These are phyloP conservation scores for Myriosclerotinia scirpicola DNA, from an alignment of 2,329 filamentous ascomycete genomes.

Conservation along the genomic window DNA sequence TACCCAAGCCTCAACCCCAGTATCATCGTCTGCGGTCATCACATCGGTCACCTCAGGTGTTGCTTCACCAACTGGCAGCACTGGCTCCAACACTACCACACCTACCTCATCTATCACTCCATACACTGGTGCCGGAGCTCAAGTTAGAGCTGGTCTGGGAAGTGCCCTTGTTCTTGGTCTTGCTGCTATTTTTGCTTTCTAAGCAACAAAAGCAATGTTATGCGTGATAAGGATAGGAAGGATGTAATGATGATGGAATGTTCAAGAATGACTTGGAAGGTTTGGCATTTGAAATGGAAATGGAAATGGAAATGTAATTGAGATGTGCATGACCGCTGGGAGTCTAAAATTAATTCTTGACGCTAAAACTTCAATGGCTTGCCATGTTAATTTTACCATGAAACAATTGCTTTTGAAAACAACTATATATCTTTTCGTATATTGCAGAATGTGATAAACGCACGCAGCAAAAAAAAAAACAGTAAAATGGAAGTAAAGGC, in stretches of 20 bases:
- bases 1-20: background rate
- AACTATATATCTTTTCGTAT: background rate
- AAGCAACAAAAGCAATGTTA: background rate
- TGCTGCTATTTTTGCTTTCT: conserved; percentile 5
- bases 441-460: background rate
- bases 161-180: conserved; percentile 2
- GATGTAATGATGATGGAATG: conserved; percentile 10
- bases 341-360: conserved; percentile 13
- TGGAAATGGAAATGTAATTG: background rate
- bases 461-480: background rate
- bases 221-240: background rate
- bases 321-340: background rate
- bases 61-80: conserved; percentile 17
- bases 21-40: background rate
- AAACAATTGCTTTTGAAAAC: background rate
- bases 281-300: background rate
- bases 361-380: conserved; percentile 7
- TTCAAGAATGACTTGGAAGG: background rate
- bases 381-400: background rate
- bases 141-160: conserved; percentile 14
- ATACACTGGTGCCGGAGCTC: conserved; percentile 14
- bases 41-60: conserved; percentile 1
- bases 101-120: background rate
- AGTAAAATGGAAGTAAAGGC: background rate
- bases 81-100: conserved; percentile 12